Evolutionary conservation across 805 yeast species (phyloP), one percentile per base, ranked within the genome.

Genomic region (Candida sakaeoensis): DNA sequence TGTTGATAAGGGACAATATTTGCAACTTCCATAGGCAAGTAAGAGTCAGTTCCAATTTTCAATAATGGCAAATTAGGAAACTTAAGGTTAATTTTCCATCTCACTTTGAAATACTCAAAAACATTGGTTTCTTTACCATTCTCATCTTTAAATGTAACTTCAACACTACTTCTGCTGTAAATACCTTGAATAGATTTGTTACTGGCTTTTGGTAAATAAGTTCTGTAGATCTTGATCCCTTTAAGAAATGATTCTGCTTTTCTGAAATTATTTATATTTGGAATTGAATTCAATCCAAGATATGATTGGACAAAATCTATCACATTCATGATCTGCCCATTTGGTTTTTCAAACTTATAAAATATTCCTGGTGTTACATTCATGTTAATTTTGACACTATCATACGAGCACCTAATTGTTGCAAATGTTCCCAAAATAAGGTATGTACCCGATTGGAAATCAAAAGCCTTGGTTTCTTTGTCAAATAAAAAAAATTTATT

Each of bases 321-420:
- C 5, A 33, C 44, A 36, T 27, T 36, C 44, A 41, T 41, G 19
- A 40, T 37, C 14, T 37, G n/a, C 8, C 44, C 44, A 32, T 41
- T 25, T 8, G 33, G 27, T 16, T 36, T 41, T 15, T 16, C 8
- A 15, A 40, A 31, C 19, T 41, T 41, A 21, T 41, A 41, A 31
- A 41, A 41, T 23, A 41, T 32, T 4, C 34, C 44, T 12, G 44
- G 36, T 5, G 44, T 41, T 2, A 39, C 37, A 22, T 41, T 41
- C 24, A 41, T 14, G 19, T 41, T 41, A 13, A 41, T 16, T 18
- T 31, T 36, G 18, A 41, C 32, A n/a, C 21, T 33, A 27, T 41
- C 40, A 33, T 36, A 41, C 5, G 40, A 36, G 32, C 40, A 37
- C 30, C 44, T 30, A 15, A 41, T 30, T 8, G 31, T 28, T 2